phyloP scores from a whole-genome alignment of 805 yeast genomes.

The Nakazawaea wyomingensis region DNA sequence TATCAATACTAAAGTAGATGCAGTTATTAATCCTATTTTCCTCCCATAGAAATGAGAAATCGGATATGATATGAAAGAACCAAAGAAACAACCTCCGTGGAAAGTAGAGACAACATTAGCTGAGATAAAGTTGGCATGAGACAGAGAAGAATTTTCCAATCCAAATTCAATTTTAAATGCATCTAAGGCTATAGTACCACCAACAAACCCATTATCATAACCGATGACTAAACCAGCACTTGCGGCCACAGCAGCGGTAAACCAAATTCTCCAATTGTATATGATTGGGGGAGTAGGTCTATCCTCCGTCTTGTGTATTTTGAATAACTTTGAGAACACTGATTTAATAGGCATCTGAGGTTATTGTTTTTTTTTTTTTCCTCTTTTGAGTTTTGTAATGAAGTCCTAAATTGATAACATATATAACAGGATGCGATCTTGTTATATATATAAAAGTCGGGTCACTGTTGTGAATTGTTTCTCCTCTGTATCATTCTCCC shows the following conservation, averaged over 20 bases:
- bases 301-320: slow-evolving; percentile 11
- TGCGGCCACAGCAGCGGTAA: slow-evolving; percentile 39
- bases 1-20: slow-evolving; percentile 35
- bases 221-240: slow-evolving; percentile 48
- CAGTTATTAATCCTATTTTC: slow-evolving; percentile 30
- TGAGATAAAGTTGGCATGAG: slow-evolving; percentile 23
- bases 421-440: no score
- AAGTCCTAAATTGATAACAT: no score
- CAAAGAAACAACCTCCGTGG: slow-evolving; percentile 50
- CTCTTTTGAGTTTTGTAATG: no score
- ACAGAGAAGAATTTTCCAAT: slow-evolving; percentile 25
- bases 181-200: slow-evolving; percentile 43
- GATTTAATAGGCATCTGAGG: not conserved
- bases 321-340: not conserved
- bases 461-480: no score
- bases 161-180: slow-evolving; percentile 43
- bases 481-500: no score
- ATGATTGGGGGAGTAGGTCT: slow-evolving; percentile 35
- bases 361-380: no score
- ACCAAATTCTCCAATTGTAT: slow-evolving; percentile 38
- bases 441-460: no score
- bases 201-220: slow-evolving; percentile 52
- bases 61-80: slow-evolving; percentile 38
- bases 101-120: slow-evolving; percentile 43
- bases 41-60: slow-evolving; percentile 45